A percentile compares a stretch with the other conserved stretches of the same genome.
phyloP scores from a whole-genome alignment of 202 grass and related monocot genomes.

The Zoysia matrella region DNA sequence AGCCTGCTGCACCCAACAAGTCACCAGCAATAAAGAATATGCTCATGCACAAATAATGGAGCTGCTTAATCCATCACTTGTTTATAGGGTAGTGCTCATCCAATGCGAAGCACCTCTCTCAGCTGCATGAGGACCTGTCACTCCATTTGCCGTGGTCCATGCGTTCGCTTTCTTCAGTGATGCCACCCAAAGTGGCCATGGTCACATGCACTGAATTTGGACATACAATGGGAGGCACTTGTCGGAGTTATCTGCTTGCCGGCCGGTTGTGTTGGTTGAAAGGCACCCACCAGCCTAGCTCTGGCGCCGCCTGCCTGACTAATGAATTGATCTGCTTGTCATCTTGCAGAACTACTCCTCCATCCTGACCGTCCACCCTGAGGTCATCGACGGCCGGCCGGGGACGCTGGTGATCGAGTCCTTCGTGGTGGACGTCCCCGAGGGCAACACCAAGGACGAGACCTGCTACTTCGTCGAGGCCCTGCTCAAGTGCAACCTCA shows the following conservation, averaged over 20 bases:
- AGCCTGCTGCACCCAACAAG: too few species aligned
- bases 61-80: too few species aligned
- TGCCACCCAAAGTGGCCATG: conserved; percentile 32
- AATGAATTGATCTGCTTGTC: too few species aligned
- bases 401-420: conserved; percentile 88
- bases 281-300: not conserved
- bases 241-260: conserved; percentile 13
- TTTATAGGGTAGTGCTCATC: too few species aligned
- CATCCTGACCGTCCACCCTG: conserved; percentile 80
- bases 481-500: conserved; percentile 93
- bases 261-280: conserved; percentile 30
- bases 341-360: conserved; percentile 82
- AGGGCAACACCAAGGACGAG: conserved; percentile 88
- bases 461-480: conserved; percentile 93
- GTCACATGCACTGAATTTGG: conserved; percentile 50
- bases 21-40: too few species aligned
- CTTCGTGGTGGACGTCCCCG: conserved; percentile 83
- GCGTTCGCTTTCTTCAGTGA: conserved; percentile 39
- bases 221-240: conserved; percentile 15
- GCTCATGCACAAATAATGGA: too few species aligned
- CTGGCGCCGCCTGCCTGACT: conserved; percentile 9
- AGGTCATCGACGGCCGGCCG: conserved; percentile 73
- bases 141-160: conserved; percentile 33
- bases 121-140: conserved; percentile 48
- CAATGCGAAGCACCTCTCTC: too few species aligned